Evolutionary conservation across 1,139 yeast species (phyloP), one percentile per base, ranked within the genome.

Genomic region (Scheffersomyces lignicola): DNA sequence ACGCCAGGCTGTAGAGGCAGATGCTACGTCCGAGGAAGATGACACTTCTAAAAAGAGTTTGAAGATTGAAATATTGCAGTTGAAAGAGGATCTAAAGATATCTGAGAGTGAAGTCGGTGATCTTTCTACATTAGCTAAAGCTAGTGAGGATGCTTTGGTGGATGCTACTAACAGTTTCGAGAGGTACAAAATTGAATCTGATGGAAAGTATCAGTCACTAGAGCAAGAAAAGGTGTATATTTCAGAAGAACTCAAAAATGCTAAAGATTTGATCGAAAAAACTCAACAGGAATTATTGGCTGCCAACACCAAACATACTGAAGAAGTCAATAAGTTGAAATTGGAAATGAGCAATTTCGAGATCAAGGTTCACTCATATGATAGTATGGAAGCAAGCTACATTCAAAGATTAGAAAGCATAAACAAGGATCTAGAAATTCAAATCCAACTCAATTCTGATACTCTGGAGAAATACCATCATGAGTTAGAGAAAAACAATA

Each of bases 401-500:
- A 68, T 66, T 32, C 44, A 45, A n/a, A 64, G 61, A 39, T 38
- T 69, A 12, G 39, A 48, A 2, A 47, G 63, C 2, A 38, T 68
- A 12, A 52, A 51, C 18, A 43, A 48, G 2, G 87, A 84, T 40
- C 59, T 83, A 39, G 65, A 67, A 22, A 60, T 65, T 22, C 87
- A 82, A 48, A 65, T 69, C 2, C 61, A 69, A 20, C 52, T 73
- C 34, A 75, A 80, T 2, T 55, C 63, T 31, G 76, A 69, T 8
- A 62, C 67, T 22, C 84, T 79, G 49, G 55, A 58, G 34, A 80
- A 76, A 45, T 80, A 80, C 45, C 81, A 80, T 38, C 61, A 62
- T 31, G 89, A 81, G 48, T 62, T 77, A 29, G 66, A 66, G 32
- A 78, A 78, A 48, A 79, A 77, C 43, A 79, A 80, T 9, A 69